These are phyloP conservation scores for Salix suchowensis DNA, from an alignment of 345 rosid genomes.

Conservation along the genomic window DNA sequence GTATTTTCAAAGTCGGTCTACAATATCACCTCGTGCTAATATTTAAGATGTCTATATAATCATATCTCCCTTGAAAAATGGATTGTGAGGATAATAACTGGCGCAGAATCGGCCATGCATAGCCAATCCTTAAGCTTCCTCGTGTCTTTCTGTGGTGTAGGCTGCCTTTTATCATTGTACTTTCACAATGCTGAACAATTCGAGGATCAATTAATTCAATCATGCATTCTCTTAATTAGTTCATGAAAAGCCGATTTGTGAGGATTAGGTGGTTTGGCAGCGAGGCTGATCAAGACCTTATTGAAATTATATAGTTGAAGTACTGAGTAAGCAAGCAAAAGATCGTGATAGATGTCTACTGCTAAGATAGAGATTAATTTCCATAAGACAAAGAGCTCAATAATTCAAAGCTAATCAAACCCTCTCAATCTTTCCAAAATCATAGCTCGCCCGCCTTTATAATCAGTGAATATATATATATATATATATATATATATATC, in stretches of 20 bases:
- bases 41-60: background rate
- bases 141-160: background rate
- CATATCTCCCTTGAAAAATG: background rate
- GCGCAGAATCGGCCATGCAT: background rate
- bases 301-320: slow-evolving; percentile 30
- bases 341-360: slow-evolving; percentile 37
- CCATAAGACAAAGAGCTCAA: slow-evolving; percentile 20
- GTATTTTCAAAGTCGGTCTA: background rate
- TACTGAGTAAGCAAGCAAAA: slow-evolving; percentile 36
- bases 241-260: background rate
- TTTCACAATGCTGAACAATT: background rate
- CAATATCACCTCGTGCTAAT: too few relatives aligned
- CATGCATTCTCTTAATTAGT: background rate
- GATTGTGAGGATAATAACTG: background rate
- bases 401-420: slow-evolving; percentile 12
- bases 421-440: slow-evolving; percentile 44
- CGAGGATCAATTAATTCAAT: slow-evolving; percentile 5
- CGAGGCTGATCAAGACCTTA: slow-evolving; percentile 23
- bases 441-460: slow-evolving; percentile 34
- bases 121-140: background rate
- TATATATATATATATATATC: too few relatives aligned
- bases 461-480: background rate
- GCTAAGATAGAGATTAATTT: background rate
- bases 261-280: slow-evolving; percentile 16
- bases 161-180: background rate